Base-by-base conservation (phyloP, 2,329 filamentous ascomycete species). In the Talaromyces sp. region DNA sequence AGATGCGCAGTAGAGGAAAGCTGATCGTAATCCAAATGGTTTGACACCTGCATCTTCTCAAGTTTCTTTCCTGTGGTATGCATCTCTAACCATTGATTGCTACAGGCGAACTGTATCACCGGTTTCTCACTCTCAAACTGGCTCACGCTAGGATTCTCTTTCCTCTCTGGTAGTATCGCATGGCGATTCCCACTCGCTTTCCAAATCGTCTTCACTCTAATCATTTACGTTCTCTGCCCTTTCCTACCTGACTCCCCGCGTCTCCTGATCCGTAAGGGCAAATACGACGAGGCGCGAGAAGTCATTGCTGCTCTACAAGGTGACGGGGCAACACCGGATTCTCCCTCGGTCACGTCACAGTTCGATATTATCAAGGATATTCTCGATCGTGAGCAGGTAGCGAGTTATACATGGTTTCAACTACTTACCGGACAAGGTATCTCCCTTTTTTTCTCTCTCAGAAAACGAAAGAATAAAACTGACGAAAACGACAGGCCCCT, bases 81-180 rank as follows among this genome's bases (percentile, higher is more conserved):
- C 43, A 8, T n/a, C 21, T 28, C 45, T 64, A 60, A 77, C 79
- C n/a, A n/a, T n/a, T 54, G 79, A 80, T 59, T 25, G 17, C 6
- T 2, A 45, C 65, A 80, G 3, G 77, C 77, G 0, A 78, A 77
- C 1, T 71, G 80, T 17, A 80, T 79, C 60, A 73, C 79, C 15
- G 77, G 74, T 1, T 77, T 78, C 52, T 72, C 75, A 52, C 62
- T 79, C 28, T 72, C 75, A 1, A 78, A 78, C 60, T 79, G 77
- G 76, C 74, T 79, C 58, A 75, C 78, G 52, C 78, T 77, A 45
- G 77, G 66, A 11, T 71, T 79, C 43, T 73, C 69, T 1, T 65
- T 69, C 1, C 25, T 56, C 17, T 46, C 59, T 0, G 59, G 62
- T 1, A 71, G 69, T 62, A 75, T 71, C 52, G 67, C 73, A 6